Conservation (phyloP, 2,329 filamentous ascomycete genomes). For the Thelonectria blattea region DNA sequence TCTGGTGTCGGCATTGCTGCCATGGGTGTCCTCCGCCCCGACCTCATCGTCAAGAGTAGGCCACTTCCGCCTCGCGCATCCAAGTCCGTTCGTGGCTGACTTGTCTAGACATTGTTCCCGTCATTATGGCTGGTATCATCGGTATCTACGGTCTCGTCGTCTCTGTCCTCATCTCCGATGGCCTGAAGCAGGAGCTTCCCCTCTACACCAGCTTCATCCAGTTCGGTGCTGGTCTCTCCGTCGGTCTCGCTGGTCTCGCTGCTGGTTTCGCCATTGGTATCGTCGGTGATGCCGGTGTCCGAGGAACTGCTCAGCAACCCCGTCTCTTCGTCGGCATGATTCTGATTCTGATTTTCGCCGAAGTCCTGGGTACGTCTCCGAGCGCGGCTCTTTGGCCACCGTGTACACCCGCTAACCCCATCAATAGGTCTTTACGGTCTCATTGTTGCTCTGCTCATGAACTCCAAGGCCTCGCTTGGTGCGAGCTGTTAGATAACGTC, state of each 20-base stretch:
- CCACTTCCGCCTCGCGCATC: conserved; percentile 14
- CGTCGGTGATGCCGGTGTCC: conserved; percentile 86
- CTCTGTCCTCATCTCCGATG: conserved; percentile 84
- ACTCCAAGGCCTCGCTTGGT: conserved; percentile 82
- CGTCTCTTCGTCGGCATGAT: conserved; percentile 97
- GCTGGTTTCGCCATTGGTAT: conserved; percentile 89
- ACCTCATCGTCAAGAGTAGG: conserved; percentile 99
- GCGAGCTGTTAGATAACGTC: conserved; percentile 59
- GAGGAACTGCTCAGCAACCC: conserved; percentile 83
- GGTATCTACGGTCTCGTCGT: conserved; percentile 96
- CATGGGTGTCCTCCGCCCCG: conserved; percentile 97
- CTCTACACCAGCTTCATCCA: conserved; percentile 87
- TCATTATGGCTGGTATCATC: conserved; percentile 99
- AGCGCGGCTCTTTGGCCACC: not conserved
- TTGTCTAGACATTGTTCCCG: conserved; percentile 88
- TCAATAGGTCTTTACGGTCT: conserved; percentile 91
- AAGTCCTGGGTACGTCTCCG: conserved; percentile 83
- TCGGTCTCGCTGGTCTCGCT: conserved; percentile 82
- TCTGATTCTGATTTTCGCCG: conserved; percentile 98
- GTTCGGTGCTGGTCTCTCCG: conserved; percentile 80
- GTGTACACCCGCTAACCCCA: conserved; percentile 32
- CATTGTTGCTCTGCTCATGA: conserved; percentile 99
- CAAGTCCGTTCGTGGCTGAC: conserved; percentile 26
- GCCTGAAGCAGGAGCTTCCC: conserved; percentile 72
- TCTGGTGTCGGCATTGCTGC: conserved; percentile 98